Evolutionary conservation across 2,329 filamentous ascomycete genomes (phyloP), one percentile per base, ranked within the genome.

Genomic region (Curvularia spicifera): DNA sequence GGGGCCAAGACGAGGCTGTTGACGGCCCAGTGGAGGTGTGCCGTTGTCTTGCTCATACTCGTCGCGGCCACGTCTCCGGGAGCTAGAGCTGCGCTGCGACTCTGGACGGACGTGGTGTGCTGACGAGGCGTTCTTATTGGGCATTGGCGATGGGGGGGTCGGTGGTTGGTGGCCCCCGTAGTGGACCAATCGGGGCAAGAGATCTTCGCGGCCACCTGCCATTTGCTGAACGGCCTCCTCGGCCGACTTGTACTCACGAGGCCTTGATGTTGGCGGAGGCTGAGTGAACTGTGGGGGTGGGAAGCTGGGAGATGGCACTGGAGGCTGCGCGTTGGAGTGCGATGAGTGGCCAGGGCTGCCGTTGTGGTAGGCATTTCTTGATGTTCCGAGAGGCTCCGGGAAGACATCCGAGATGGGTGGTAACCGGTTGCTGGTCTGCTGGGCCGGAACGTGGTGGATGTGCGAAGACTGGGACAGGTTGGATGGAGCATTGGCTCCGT

Each of bases 371-470:
- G 67, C 86, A 57, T 73, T 75, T 50, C 74, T 62, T 55, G 70
- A 60, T 63, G 78, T 74, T 42, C 83, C 82, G 37, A 96, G 82
- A 33, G 89, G 85, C 71, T 96, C 91, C 26, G 91, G 91, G 71
- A 99, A 97, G 13, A 99, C 95, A 73, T 98, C 95, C 37, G 91
- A 89, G 57, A 99, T 95, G 2, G 95, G 94, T 2, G 95, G 95
- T 47, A 99, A 84, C 33, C 94, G 89, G 78, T 98, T 98, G 77
- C 87, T 89, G 2, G 93, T 97, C 78, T 97, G 94, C 56, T 86
- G 89, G 22, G 92, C 93, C 10, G 91, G 92, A 3, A 93, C 84
- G 73, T 96, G 93, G 78, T 96, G 92, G 72, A 97, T 95, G 75
- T 97, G 93, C 22, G 91, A 94, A 1, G 89, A 93, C 72, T 89